These are phyloP conservation scores for Fusarium vanettenii DNA, from an alignment of 2,329 filamentous ascomycete genomes.

Conservation along the genomic window DNA sequence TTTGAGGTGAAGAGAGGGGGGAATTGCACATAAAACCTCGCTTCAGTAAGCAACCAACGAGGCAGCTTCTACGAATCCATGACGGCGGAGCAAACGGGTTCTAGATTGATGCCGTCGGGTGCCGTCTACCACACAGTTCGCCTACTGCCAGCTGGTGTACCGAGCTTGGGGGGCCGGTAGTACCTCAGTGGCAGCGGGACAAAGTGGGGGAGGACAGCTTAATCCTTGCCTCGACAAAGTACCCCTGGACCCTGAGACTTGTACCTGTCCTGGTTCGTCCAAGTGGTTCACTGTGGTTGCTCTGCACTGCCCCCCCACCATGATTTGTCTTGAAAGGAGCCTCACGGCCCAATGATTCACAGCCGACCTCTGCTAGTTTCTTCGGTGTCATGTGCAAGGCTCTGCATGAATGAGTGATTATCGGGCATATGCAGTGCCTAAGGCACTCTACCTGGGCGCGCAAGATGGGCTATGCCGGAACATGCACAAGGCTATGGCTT, in stretches of 20 bases:
- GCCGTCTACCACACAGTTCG: not conserved
- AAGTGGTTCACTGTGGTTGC: not conserved
- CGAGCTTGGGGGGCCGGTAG: slow-evolving; percentile 1
- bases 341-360: slow-evolving; percentile 19
- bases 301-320: not conserved
- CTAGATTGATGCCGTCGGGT: not conserved
- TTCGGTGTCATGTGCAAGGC: slow-evolving; percentile 1
- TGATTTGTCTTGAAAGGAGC: not conserved
- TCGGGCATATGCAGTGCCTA: slow-evolving; percentile 2
- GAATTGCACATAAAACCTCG: not conserved
- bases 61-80: slow-evolving; percentile 17
- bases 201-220: slow-evolving; percentile 23
- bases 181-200: slow-evolving; percentile 36
- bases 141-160: not conserved
- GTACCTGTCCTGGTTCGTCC: not conserved
- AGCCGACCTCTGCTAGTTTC: not conserved
- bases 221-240: slow-evolving; percentile 31
- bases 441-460: slow-evolving; percentile 14
- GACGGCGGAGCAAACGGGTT: slow-evolving; percentile 1
- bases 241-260: slow-evolving; percentile 18
- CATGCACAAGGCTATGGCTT: not conserved
- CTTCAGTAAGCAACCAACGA: not conserved
- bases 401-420: slow-evolving; percentile 1
- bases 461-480: not conserved
- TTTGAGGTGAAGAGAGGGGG: slow-evolving; percentile 17